Conservation (phyloP, 768 basidiomycete genomes). For the Pholiota conissans region DNA sequence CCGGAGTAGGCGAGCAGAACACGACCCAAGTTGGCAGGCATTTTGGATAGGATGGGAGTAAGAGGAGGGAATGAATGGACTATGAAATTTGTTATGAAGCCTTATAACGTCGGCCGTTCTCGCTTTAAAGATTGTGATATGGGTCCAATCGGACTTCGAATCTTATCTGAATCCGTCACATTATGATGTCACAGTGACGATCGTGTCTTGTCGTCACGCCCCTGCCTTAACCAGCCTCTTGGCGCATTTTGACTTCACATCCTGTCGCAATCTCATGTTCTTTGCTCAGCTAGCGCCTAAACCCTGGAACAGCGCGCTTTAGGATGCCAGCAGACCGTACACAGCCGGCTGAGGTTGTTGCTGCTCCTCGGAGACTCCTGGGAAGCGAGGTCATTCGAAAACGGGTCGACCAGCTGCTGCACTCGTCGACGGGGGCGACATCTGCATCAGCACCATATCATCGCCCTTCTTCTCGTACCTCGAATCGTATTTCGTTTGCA, state of each 20-base stretch:
- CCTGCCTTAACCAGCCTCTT: background rate
- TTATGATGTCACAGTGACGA: background rate
- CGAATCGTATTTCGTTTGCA: background rate
- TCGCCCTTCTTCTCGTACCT: background rate
- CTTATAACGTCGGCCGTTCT: conserved; percentile 10
- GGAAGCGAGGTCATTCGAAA: background rate
- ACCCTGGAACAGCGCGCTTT: background rate
- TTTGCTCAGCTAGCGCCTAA: background rate
- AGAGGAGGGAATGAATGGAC: conserved; percentile 10
- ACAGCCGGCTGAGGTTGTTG: background rate
- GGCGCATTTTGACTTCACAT: background rate
- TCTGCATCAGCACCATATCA: background rate
- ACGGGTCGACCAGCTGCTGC: background rate
- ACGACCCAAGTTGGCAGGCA: conserved; percentile 67
- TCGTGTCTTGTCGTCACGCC: background rate
- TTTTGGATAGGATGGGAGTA: conserved; percentile 21
- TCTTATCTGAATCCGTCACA: conserved; percentile 11
- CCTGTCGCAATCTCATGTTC: too few species aligned
- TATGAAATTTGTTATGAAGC: background rate
- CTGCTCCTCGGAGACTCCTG: background rate
- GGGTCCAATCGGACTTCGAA: conserved; percentile 7
- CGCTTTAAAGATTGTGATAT: background rate
- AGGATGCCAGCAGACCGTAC: background rate
- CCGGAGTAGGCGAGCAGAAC: conserved; percentile 98
- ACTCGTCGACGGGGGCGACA: background rate